Evolutionary conservation across 805 yeast genomes (phyloP), one percentile per base, ranked within the genome.

Genomic region (Pichia manshurica): DNA sequence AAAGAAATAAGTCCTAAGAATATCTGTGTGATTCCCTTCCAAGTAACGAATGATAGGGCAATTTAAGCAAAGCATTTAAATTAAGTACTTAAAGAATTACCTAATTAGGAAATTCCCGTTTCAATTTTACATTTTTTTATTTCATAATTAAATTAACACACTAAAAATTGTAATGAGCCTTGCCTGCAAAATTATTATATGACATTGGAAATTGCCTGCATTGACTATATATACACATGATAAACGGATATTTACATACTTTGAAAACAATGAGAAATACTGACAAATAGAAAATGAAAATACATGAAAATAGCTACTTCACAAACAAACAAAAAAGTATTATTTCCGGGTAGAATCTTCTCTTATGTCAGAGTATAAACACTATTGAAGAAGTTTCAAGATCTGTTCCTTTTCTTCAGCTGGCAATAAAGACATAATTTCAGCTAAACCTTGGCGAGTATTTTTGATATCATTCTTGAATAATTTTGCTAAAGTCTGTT

Each of bases 401-500:
- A 70, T 53, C 53, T 70, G 71, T 49, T 70, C 78, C 59, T 74
- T 78, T 53, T 79, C 84, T 55, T 77, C 81, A 38, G 72, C 65
- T 16, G 81, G 71, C 46, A 79, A 58, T 60, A 78, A 64, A 38
- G 77, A 66, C 59, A 78, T 58, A 31, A 78, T 77, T 59, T 78
- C 83, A 37, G 76, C 66, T 52, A 79, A 65, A 56, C 83, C 82
- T 59, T 69, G 72, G 44, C 79, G 70, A 39, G 81, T 75, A 65
- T 62, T 69, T 71, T 66, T 75, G 70, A 64, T 52, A 50, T 79
- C 81, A 51, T 66, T 67, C 70, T 81, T 77, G 55, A 79, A 71
- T 48, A 81, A 67, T 55, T 74, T 75, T 39, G 84, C 80, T 59
- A 86, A 68, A 39, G 76, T 78, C 63, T 78, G 81, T 54, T 84